These are phyloP conservation scores for Monosporascus sp. DNA, from an alignment of 2,329 filamentous ascomycete genomes.

Conservation along the genomic window DNA sequence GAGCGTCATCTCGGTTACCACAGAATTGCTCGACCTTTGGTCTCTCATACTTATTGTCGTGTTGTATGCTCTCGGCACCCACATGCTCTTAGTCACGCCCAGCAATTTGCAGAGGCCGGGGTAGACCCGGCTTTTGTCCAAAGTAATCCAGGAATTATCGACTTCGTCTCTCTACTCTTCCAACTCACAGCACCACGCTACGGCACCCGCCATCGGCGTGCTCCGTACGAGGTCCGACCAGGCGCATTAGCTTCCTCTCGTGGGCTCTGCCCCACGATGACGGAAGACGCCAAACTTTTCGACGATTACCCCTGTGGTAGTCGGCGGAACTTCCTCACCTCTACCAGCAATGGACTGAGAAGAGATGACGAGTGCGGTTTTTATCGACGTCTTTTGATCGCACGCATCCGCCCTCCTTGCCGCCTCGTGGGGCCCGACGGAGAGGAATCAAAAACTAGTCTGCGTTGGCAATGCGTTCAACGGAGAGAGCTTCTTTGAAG, in stretches of 20 bases:
- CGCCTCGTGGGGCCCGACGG: constrained; percentile 35
- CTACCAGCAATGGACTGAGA: constrained; percentile 32
- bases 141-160: constrained; percentile 17
- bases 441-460: constrained; percentile 95
- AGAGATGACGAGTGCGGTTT: constrained; percentile 69
- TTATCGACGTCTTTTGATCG: constrained; percentile 96
- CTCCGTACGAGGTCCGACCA: constrained; percentile 47
- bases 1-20: constrained; percentile 37
- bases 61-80: constrained; percentile 40
- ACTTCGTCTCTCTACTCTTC: constrained; percentile 19
- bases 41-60: constrained; percentile 22
- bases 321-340: constrained; percentile 39
- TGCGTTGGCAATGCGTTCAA: constrained; percentile 79
- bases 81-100: constrained; percentile 19
- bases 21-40: constrained; percentile 39
- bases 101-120: constrained; percentile 13
- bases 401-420: constrained; percentile 60
- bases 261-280: constrained; percentile 36
- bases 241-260: constrained; percentile 50
- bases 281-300: constrained; percentile 43
- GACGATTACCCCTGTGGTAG: constrained; percentile 22
- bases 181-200: constrained; percentile 36
- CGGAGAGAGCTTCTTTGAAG: constrained; percentile 56
- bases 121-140: constrained; percentile 14
- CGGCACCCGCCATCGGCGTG: constrained; percentile 37